Base-by-base conservation (phyloP, 441 rosid genomes). In the Geranium incanum region DNA sequence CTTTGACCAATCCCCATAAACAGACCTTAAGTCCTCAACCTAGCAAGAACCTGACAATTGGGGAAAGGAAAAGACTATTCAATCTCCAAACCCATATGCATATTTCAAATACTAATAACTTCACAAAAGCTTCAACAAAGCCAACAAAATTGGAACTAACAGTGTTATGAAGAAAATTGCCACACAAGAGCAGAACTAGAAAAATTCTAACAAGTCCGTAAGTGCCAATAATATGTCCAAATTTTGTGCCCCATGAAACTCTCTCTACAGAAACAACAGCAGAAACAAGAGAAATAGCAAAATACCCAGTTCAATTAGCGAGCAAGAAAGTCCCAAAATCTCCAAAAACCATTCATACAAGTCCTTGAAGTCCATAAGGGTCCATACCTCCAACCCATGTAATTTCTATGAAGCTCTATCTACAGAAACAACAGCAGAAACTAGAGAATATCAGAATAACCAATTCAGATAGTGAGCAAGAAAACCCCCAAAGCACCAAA, bases 331-430 rank as follows among this genome's bases (percentile, higher is more conserved):
- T 76, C 21, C 70, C 72, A n/a, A 60, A 50, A 67, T 39, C 0
- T 13, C 76, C 73, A 71, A 74, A 68, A 59, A 60, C 36, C 77
- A 18, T 70, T n/a, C 45, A 74, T 78, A 78, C 67, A 28, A 28
- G 33, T 28, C 33, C 33, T 28, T 28, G 33, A 75, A 66, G 59
- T 36, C 59, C 73, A 74, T 79, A 43, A 62, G 76, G 70, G 63
- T 71, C 77, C 76, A 73, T 76, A 77, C 77, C 85, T 81, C 62
- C 62, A 15, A 55, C 5, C 33, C 33, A 28, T 28, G 33, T 28
- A 28, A 28, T 28, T 28, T 28, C 33, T 28, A 28, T 28, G 33
- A 28, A 28, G 33, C 33, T 28, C 33, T 28, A 28, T 28, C 33
- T 28, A 28, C 33, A 28, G 33, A 1, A 28, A 28, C 33, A 28